Base-by-base conservation (phyloP, 148 eudicot genomes). In the Diospyros kaki region DNA sequence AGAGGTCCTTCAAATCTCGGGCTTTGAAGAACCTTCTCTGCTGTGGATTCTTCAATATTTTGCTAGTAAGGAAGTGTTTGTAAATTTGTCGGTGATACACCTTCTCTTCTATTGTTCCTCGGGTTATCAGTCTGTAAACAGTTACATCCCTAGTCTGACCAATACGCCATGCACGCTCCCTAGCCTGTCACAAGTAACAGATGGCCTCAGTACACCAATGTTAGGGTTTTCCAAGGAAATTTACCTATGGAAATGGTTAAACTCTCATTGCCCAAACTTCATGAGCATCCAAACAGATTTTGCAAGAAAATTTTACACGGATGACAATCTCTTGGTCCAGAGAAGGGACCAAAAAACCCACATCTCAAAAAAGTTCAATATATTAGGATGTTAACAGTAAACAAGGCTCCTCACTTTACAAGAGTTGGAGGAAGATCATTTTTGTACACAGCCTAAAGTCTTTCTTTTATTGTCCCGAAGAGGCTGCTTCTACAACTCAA, bases 81-180 rank as follows among this genome's bases (percentile, higher is more conserved):
- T 95, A 95, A 77, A 95, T 95, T 77, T 95, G 98, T 48, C 98
- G 86, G 73, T 95, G 98, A 81, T 95, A 95, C 66, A 95, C 98
- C 84, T 95, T 95, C 86, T 95, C 98, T 82, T 95, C 98, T 76
- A 95, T 92, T 15, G 98, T 89, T 72, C 98, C 98, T 75, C 97
- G 96, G 6, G 97, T 92, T 17, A 95, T 95, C 76, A 95, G 84
- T 81, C 98, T 89, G 73, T 88, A 95, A 58, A 95, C 81, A 15
- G 85, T 92, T 15, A 95, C 98, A 83, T 95, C 98, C 74, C 87
- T 88, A 69, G 72, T 88, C 86, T 95, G 98, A 78, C 98, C 98
- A 76, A 95, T 86, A 83, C 98, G 98, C 97, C 98, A 95, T 72
- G 98, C 98, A 90, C 98, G 98, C 80, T 92, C 98, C 71, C 98